Evolutionary conservation across 805 yeast genomes (phyloP), one percentile per base, ranked within the genome.

Genomic region (Lachancea nothofagi): DNA sequence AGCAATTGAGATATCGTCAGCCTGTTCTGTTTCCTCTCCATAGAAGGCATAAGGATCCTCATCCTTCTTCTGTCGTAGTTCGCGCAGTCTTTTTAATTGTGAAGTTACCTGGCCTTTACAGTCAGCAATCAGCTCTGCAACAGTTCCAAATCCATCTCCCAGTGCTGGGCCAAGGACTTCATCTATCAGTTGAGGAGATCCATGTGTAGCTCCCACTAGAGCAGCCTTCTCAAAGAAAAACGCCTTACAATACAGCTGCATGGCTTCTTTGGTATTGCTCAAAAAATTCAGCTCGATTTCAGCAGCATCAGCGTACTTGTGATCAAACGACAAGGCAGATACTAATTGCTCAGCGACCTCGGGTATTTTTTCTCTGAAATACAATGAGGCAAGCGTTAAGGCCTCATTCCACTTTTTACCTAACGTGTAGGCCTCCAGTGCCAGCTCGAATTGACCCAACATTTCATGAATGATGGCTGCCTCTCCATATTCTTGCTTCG

Each of bases 1-100:
- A 0, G 97, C 97, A 47, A 93, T 74, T 0, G 97, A 89, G 7
- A 93, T 93, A 58, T 89, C 85, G 61, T 93, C 99, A 1, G 96
- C 89, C 10, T 85, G 77, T 53, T 86, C 94, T 15, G 74, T 75
- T 32, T 74, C 76, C 44, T 69, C 69, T 10, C 93, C 95, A 56
- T 81, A 89, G 55, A 86, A 90, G 1, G 84, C 81, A 55, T 78
- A 80, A 13, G 96, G 96, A 60, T 90, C 95, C 44, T 77, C 80
- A 33, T 69, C 74, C 51, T 90, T 90, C 69, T 89, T 89, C 13
- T 73, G 70, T 51, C 98, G 75, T 41, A 93, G 69, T 51, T 88
- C 97, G 41, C 96, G 73, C 46, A 93, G 65, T 56, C 99, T 77
- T 44, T 68, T 75, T 49, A 88, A 66, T 64, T 93, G 99, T 0